Conservation (phyloP, 2,329 filamentous ascomycete species). For the Sarocladium brachiariae region DNA sequence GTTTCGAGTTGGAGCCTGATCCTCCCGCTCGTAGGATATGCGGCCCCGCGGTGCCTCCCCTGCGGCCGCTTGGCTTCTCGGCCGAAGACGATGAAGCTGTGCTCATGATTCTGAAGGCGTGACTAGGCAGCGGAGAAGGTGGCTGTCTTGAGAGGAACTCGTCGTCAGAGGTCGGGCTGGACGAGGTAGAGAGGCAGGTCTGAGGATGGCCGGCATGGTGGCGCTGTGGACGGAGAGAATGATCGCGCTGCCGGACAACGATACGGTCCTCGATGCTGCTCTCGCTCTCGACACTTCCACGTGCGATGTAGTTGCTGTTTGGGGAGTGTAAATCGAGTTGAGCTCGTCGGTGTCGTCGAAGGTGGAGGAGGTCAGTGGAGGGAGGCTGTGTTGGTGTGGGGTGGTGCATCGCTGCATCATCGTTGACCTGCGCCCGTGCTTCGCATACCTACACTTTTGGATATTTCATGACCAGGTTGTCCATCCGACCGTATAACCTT, state of each 20-base stretch:
- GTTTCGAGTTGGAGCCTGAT: not conserved
- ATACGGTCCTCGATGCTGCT: not conserved
- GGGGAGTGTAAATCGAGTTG: not conserved
- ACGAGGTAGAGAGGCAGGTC: constrained; percentile 19
- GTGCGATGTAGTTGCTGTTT: not conserved
- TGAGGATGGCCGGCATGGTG: constrained; percentile 24
- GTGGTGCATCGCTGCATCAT: not conserved
- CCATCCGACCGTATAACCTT: too few relatives aligned
- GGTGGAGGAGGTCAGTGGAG: not conserved
- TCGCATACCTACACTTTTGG: too few relatives aligned
- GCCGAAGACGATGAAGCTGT: not conserved
- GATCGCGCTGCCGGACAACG: not conserved
- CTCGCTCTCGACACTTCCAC: not conserved
- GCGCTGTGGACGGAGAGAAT: constrained; percentile 10
- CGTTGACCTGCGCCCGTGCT: too few relatives aligned
- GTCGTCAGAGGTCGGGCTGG: constrained; percentile 20
- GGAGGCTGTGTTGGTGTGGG: constrained; percentile 2
- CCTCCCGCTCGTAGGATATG: constrained; percentile 3
- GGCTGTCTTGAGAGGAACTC: not conserved
- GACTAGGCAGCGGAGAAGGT: not conserved
- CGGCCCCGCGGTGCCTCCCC: not conserved
- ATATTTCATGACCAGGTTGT: too few relatives aligned
- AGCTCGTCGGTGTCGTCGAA: not conserved
- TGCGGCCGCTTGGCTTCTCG: not conserved
- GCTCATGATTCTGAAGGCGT: not conserved